Evolutionary conservation across 129 eudicot genomes (phyloP).

Genomic region (Smallanthus sonchifolius): DNA sequence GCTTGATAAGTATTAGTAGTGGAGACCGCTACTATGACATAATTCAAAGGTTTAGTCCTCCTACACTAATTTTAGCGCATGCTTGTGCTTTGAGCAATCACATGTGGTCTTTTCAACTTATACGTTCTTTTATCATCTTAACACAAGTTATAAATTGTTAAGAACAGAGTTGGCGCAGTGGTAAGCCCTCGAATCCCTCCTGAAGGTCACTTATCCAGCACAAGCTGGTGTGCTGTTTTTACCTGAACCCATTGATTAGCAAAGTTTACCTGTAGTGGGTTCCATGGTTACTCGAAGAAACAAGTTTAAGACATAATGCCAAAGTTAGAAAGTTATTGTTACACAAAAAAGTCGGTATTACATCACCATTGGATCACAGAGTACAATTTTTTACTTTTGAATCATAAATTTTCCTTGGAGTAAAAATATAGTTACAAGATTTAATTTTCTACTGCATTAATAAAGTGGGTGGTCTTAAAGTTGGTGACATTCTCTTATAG

Average conservation of each 20-base stretch:
- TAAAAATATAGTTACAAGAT: constrained; percentile 7
- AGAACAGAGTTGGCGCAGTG: no score
- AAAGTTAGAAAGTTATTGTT: background rate
- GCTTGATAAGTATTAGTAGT: background rate
- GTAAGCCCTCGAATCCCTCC: no score
- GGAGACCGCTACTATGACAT: background rate
- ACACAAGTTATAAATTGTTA: background rate
- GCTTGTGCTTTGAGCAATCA: background rate
- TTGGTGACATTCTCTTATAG: constrained; percentile 26
- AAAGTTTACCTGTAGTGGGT: no score
- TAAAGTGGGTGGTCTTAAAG: constrained; percentile 22
- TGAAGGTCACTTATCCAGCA: no score
- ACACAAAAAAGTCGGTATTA: background rate
- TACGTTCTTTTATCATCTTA: background rate
- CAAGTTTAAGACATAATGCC: background rate
- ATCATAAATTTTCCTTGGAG: background rate
- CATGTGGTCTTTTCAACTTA: background rate
- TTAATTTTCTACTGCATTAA: background rate
- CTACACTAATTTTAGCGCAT: background rate
- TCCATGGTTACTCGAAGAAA: no score
- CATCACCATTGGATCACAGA: background rate
- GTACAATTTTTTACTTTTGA: background rate
- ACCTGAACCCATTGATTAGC: no score
- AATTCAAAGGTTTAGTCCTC: background rate
- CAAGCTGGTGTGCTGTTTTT: no score